These are phyloP conservation scores for Sutorius eximius DNA, from an alignment of 1,284 basidiomycete species.

Conservation along the genomic window DNA sequence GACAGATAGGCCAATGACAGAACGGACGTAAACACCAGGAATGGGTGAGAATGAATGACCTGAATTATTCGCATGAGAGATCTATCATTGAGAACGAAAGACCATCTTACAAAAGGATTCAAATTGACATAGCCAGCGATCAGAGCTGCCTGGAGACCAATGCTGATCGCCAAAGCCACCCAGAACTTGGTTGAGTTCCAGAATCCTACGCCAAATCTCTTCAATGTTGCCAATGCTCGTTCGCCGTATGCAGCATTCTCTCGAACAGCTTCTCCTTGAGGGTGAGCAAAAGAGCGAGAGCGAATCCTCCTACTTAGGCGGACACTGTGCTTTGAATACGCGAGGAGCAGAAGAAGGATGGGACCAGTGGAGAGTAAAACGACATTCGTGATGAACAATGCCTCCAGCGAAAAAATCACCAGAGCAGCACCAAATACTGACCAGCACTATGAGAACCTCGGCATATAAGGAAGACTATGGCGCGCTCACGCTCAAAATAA, in stretches of 20 bases:
- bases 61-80: constrained; percentile 29
- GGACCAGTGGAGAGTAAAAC: constrained; percentile 63
- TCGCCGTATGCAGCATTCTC: constrained; percentile 11
- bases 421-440: constrained; percentile 62
- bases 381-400: constrained; percentile 57
- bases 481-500: constrained; percentile 69
- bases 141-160: constrained; percentile 48
- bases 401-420: constrained; percentile 52
- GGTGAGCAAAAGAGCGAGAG: constrained; percentile 16
- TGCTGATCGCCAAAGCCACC: constrained; percentile 49
- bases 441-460: background rate
- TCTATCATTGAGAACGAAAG: background rate
- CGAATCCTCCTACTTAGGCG: constrained; percentile 15
- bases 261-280: constrained; percentile 7
- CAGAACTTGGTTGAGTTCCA: constrained; percentile 59
- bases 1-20: constrained; percentile 52
- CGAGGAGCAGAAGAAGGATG: constrained; percentile 48
- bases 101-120: constrained; percentile 62
- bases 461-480: background rate
- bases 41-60: constrained; percentile 61
- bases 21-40: constrained; percentile 50
- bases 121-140: constrained; percentile 49
- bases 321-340: constrained; percentile 35
- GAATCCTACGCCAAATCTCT: constrained; percentile 26
- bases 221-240: constrained; percentile 10